phyloP scores from a whole-genome alignment of 768 basidiomycete species.

The Termitomyces sp. region DNA sequence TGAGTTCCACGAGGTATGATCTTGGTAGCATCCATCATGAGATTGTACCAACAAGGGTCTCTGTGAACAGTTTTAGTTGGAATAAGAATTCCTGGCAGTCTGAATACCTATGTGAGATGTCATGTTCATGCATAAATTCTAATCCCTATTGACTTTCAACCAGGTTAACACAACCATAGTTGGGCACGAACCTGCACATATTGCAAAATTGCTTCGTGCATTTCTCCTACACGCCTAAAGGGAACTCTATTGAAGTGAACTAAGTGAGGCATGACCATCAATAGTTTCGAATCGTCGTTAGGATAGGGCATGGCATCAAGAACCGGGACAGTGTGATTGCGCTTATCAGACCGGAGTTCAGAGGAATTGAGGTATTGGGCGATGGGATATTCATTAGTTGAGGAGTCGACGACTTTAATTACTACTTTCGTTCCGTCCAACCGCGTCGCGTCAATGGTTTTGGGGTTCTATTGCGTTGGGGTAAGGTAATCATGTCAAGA shows the following conservation, averaged over 20 bases:
- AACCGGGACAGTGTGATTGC: neutral
- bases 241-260: neutral
- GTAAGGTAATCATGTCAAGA: neutral
- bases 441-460: neutral
- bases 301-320: neutral
- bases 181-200: neutral
- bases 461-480: neutral
- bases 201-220: neutral
- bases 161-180: neutral
- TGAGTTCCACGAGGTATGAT: constrained; percentile 1
- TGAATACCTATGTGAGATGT: neutral
- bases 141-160: neutral
- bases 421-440: neutral
- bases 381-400: neutral
- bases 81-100: too few species aligned
- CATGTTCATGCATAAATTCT: constrained; percentile 4
- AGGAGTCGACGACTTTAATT: neutral
- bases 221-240: neutral
- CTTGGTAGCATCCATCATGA: constrained; percentile 3
- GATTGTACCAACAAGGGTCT: neutral
- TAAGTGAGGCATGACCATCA: constrained; percentile 1
- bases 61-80: neutral
- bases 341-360: neutral
- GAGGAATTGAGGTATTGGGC: neutral
- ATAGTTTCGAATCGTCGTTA: neutral